These are phyloP conservation scores for Keqinozyma sinolaborantium DNA, from an alignment of 1,139 yeast genomes.

Conservation along the genomic window DNA sequence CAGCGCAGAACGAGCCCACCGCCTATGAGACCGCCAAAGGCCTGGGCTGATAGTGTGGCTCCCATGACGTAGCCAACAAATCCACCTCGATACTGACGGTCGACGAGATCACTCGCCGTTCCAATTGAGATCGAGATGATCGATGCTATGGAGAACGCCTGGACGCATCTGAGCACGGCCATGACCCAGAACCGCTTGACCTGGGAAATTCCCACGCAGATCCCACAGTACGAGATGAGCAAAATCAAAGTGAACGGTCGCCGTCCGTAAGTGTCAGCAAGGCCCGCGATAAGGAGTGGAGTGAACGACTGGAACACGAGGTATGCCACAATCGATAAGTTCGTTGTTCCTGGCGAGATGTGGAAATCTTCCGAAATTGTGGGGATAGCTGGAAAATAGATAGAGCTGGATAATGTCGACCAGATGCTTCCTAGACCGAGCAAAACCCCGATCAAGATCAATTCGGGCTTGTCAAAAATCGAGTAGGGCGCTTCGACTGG, in stretches of 20 bases:
- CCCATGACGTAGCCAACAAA: constrained; percentile 62
- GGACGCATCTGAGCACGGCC: constrained; percentile 48
- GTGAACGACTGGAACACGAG: constrained; percentile 66
- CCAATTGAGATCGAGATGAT: constrained; percentile 66
- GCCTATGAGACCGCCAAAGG: constrained; percentile 74
- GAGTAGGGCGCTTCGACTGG: too few relatives aligned
- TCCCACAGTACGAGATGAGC: constrained; percentile 20
- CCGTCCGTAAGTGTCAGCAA: constrained; percentile 71
- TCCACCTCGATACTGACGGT: constrained; percentile 60
- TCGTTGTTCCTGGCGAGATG: constrained; percentile 52
- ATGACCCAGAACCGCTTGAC: constrained; percentile 23
- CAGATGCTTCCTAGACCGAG: constrained; percentile 40
- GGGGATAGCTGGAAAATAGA: constrained; percentile 70
- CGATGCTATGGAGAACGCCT: constrained; percentile 70
- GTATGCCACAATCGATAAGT: constrained; percentile 69
- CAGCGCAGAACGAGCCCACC: constrained; percentile 57
- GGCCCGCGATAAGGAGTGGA: constrained; percentile 60
- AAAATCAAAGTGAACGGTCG: constrained; percentile 60
- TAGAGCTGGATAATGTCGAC: constrained; percentile 67
- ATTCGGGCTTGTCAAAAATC: constrained; percentile 13
- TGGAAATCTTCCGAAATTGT: constrained; percentile 48
- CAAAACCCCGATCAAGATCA: constrained; percentile 16
- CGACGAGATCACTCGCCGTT: constrained; percentile 64
- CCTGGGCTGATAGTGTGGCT: constrained; percentile 65
- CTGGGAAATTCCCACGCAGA: constrained; percentile 23